Conservation (phyloP, 2,329 filamentous ascomycete genomes). For the Beauveria brongniartii region DNA sequence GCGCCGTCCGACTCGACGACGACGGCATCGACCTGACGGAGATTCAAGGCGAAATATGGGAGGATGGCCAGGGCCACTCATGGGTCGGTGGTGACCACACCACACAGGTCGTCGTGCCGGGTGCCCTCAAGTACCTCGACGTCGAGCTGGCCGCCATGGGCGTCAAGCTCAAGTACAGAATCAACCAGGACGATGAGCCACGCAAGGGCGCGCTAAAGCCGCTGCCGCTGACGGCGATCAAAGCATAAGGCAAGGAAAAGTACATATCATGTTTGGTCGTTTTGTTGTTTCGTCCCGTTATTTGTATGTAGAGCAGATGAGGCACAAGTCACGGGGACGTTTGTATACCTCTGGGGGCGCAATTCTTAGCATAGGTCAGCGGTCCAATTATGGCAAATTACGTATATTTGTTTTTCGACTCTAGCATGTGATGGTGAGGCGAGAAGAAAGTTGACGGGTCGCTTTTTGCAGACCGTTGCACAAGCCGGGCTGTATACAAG, state of each 20-base stretch:
- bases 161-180: constrained; percentile 78
- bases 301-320: not conserved
- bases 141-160: constrained; percentile 96
- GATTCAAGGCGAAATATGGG: constrained; percentile 73
- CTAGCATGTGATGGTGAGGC: not conserved
- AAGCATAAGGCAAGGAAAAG: constrained; percentile 9
- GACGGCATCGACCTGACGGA: constrained; percentile 47
- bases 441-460: not conserved
- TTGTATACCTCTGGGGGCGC: constrained; percentile 7
- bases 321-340: not conserved
- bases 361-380: constrained; percentile 7
- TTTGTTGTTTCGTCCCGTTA: not conserved
- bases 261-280: not conserved
- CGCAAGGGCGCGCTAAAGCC: constrained; percentile 43
- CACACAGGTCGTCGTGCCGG: constrained; percentile 84
- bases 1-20: constrained; percentile 55
- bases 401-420: not conserved
- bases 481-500: not conserved
- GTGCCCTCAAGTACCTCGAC: constrained; percentile 86
- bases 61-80: constrained; percentile 76
- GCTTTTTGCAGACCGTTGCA: not conserved
- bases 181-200: constrained; percentile 57
- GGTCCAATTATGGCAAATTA: constrained; percentile 1
- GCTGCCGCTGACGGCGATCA: constrained; percentile 19
- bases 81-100: constrained; percentile 88